These are phyloP conservation scores for Rhodotorula sp. DNA, from an alignment of 1,284 basidiomycete species.

Conservation along the genomic window DNA sequence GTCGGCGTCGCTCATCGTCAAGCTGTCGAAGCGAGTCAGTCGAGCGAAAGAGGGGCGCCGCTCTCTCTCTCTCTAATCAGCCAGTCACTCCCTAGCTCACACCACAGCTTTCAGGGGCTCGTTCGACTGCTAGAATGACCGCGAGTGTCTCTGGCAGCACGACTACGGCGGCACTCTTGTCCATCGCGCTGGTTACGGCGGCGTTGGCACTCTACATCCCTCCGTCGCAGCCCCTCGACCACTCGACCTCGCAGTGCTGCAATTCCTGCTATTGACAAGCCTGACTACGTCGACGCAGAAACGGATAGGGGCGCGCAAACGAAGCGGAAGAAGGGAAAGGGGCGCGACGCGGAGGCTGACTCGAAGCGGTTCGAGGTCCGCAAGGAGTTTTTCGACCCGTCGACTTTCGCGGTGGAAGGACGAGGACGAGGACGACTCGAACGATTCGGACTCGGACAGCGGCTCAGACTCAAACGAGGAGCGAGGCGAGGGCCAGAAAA, in stretches of 20 bases:
- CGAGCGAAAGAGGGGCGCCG: neutral
- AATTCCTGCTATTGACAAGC: no score
- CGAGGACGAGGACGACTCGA: neutral
- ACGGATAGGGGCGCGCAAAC: no score
- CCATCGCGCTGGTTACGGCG: neutral
- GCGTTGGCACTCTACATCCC: neutral
- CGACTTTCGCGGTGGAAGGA: neutral
- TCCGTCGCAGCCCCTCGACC: neutral
- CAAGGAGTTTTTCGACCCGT: neutral
- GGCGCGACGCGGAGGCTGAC: no score
- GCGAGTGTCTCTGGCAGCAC: neutral
- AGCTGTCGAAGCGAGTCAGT: neutral
- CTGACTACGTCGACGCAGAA: no score
- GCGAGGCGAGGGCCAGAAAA: neutral
- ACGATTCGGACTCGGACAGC: neutral
- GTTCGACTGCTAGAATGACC: neutral
- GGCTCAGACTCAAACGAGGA: neutral
- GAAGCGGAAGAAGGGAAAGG: no score
- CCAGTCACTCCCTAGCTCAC: no score
- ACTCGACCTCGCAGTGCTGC: no score
- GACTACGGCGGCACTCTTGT: no score
- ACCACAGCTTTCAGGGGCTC: no score
- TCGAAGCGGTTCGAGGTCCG: neutral
- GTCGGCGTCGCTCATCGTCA: neutral
- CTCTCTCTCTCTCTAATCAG: no score